A percentile compares a stretch with the other conserved stretches of the same genome.
Evolutionary conservation across 2,329 filamentous ascomycete species (phyloP).

Genomic region (Pseudovirgaria hyperparasitica): DNA sequence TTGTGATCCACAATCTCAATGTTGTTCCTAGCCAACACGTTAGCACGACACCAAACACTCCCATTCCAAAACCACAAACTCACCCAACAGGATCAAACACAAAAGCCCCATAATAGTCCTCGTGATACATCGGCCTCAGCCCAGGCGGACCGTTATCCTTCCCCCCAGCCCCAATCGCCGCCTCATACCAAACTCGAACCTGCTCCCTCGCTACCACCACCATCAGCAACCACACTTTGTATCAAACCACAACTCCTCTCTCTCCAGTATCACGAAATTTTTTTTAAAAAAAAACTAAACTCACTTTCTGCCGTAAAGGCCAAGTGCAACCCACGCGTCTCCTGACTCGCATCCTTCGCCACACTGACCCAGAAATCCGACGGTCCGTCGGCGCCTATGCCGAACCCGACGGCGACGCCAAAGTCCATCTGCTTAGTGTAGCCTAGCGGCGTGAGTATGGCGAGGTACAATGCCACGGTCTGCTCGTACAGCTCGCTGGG

Average conservation of each 20-base stretch:
- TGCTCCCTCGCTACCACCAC: constrained; percentile 1
- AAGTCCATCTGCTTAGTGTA: constrained; percentile 13
- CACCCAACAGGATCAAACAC: constrained; percentile 15
- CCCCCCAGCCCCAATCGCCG: constrained; percentile 13
- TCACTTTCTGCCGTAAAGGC: constrained; percentile 11
- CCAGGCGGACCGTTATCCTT: constrained; percentile 15
- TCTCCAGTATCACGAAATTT: no score
- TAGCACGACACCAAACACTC: not conserved
- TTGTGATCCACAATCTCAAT: constrained; percentile 12
- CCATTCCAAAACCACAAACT: constrained; percentile 3
- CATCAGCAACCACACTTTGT: constrained; percentile 1
- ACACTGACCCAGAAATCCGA: constrained; percentile 11
- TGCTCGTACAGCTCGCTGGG: constrained; percentile 10
- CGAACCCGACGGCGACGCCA: constrained; percentile 8
- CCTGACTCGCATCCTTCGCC: constrained; percentile 4
- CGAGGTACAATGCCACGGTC: constrained; percentile 11
- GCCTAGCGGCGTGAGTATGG: constrained; percentile 14
- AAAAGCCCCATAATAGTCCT: constrained; percentile 17
- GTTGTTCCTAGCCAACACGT: constrained; percentile 8
- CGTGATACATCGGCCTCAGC: constrained; percentile 11
- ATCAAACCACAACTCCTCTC: no score
- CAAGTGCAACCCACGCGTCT: constrained; percentile 7
- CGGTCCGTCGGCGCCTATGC: constrained; percentile 5
- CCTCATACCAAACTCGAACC: constrained; percentile 12
- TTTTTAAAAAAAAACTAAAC: no score